phyloP scores from a whole-genome alignment of 192 early-diverging fungal species.

The Backusella tuberculispora region DNA sequence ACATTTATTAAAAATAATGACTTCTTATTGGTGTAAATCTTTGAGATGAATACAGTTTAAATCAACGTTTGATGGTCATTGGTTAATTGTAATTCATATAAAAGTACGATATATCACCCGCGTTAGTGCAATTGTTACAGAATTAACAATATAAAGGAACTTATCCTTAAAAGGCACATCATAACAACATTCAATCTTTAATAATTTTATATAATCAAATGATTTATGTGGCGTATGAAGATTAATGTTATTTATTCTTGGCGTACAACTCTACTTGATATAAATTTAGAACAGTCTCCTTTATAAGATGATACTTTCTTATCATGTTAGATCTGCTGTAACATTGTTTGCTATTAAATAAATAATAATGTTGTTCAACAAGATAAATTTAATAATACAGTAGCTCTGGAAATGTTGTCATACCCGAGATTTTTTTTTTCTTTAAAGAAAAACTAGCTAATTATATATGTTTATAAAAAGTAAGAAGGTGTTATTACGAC shows the following conservation, averaged over 20 bases:
- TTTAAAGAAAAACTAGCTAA: no score
- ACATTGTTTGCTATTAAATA: neutral
- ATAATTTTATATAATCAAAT: neutral
- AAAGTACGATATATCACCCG: neutral
- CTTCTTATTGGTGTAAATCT: neutral
- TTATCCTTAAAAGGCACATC: constrained; percentile 1
- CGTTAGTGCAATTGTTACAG: neutral
- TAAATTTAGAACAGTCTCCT: neutral
- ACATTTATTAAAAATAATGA: no score
- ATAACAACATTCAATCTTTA: neutral
- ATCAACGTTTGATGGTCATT: neutral
- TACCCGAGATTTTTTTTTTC: neutral
- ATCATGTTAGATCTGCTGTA: neutral
- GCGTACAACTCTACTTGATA: neutral
- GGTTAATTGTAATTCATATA: neutral
- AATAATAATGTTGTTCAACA: neutral
- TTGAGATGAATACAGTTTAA: neutral
- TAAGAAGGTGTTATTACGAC: no score
- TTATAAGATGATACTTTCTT: neutral
- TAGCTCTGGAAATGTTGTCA: neutral
- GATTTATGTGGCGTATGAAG: neutral
- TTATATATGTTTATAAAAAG: no score
- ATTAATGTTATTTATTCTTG: neutral
- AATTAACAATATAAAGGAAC: neutral
- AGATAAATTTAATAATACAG: neutral